Evolutionary conservation across 108 stramenopile species (phyloP).

Genomic region (Cyclotella choctawhatcheeana): DNA sequence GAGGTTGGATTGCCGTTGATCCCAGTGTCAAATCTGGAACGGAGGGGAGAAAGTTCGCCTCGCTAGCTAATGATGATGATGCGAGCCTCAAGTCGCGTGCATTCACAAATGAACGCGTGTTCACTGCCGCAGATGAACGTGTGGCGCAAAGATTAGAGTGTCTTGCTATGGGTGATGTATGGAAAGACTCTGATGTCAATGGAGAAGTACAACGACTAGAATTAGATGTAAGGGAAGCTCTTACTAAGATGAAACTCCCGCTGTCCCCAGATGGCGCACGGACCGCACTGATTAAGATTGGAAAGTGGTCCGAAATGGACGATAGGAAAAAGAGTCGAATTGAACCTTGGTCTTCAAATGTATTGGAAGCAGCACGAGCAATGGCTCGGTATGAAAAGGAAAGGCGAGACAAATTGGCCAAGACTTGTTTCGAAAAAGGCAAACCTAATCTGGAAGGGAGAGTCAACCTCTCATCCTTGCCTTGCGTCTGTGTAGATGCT

Average conservation of each 20-base stretch:
- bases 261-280: slow-evolving; percentile 70
- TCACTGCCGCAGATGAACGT: slow-evolving; percentile 74
- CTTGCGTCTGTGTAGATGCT: slow-evolving; percentile 84
- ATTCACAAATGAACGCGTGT: too few relatives aligned
- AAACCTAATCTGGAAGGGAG: slow-evolving; percentile 69
- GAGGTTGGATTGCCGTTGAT: slow-evolving; percentile 85
- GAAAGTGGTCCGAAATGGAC: slow-evolving; percentile 73
- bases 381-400: slow-evolving; percentile 47
- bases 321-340: slow-evolving; percentile 7
- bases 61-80: too few relatives aligned
- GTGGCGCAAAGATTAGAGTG: slow-evolving; percentile 80
- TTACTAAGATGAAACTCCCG: slow-evolving; percentile 65
- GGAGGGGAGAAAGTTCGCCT: slow-evolving; percentile 74
- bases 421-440: slow-evolving; percentile 49
- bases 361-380: slow-evolving; percentile 62
- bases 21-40: slow-evolving; percentile 61
- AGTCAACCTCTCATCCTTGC: slow-evolving; percentile 64
- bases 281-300: slow-evolving; percentile 72
- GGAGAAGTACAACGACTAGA: slow-evolving; percentile 50
- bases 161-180: slow-evolving; percentile 77
- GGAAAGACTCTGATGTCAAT: slow-evolving; percentile 11
- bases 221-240: slow-evolving; percentile 73
- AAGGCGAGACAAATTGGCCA: slow-evolving; percentile 36
- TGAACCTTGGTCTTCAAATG: slow-evolving; percentile 67
- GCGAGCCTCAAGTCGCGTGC: too few relatives aligned